Evolutionary conservation across 495 filamentous ascomycete species (phyloP), one percentile per base, ranked within the genome.

Genomic region (Neurospora tetraspora): DNA sequence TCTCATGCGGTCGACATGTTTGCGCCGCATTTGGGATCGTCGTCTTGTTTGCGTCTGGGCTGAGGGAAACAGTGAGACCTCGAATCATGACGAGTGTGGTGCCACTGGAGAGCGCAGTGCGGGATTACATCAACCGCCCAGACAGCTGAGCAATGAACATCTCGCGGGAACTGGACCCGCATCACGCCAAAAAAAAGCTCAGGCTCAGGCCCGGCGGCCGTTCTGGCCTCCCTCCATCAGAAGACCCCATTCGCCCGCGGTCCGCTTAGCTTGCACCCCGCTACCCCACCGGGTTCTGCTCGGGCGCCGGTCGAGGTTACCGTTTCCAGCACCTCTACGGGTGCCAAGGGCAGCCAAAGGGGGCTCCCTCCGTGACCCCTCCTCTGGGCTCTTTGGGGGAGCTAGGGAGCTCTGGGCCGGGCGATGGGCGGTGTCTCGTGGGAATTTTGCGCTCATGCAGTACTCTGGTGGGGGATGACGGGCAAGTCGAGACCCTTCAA

Each of bases 231-330:
- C 34, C 39, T 31, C 53, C 71, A 27, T 47, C 42, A 69, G 40
- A 31, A 34, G n/a, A 43, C 36, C 68, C 65, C 39, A 71, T 74
- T 75, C 76, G 75, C 71, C 72, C 71, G 70, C 34, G 14, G 53
- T 31, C 53, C 53, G 39, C 53, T 61, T 42, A 73, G 70, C 70
- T 73, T 71, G 61, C 43, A 76, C 75, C 76, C 78, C 75, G 78
- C 79, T 65, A 79, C 78, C 79, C 78, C 79, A 79, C 79, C 72
- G 73, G 45, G 38, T 65, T 31, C 47, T 61, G 47, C 47, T 61
- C 47, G 20, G 47, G 53, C 53, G 53, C 53, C 53, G 53, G 53
- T 65, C 53, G 27, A 31, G 53, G 27, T 65, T 65, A 18, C 53
- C 53, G 53, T 65, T 65, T 65, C 53, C 53, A 61, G 27, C 14